phyloP scores from a whole-genome alignment of 345 rosid species.

The Cardamine resedifolia region DNA sequence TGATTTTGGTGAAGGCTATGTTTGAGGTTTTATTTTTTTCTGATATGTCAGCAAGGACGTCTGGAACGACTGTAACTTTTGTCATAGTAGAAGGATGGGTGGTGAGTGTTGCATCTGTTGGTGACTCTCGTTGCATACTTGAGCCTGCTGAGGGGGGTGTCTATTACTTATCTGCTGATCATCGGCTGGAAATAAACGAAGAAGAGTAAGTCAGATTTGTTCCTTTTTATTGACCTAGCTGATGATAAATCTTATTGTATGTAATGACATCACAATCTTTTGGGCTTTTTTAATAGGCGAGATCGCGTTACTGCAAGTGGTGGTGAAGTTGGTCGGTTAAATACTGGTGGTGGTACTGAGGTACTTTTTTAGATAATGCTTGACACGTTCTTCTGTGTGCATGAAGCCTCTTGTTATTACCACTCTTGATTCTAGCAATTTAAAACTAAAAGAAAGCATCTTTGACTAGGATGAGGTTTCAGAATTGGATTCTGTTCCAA shows the following conservation, averaged over 20 bases:
- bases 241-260: slow-evolving; percentile 1
- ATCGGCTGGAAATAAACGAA: slow-evolving; percentile 88
- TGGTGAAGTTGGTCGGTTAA: slow-evolving; percentile 98
- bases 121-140: slow-evolving; percentile 96
- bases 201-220: slow-evolving; percentile 71
- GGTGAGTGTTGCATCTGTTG: slow-evolving; percentile 96
- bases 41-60: slow-evolving; percentile 65
- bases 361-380: slow-evolving; percentile 43
- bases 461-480: neutral
- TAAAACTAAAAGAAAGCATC: neutral
- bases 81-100: slow-evolving; percentile 91
- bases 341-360: slow-evolving; percentile 98
- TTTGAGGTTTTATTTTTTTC: slow-evolving; percentile 24
- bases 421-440: neutral
- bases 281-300: slow-evolving; percentile 54
- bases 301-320: slow-evolving; percentile 92
- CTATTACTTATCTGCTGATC: slow-evolving; percentile 92
- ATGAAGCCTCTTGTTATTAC: neutral
- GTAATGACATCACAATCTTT: slow-evolving; percentile 11
- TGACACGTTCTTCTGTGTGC: neutral
- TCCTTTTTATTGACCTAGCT: slow-evolving; percentile 1
- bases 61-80: slow-evolving; percentile 95
- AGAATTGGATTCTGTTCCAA: neutral
- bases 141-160: slow-evolving; percentile 95
- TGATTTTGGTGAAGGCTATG: slow-evolving; percentile 26